Base-by-base conservation (phyloP, 345 rosid genomes). In the Salix exigua region DNA sequence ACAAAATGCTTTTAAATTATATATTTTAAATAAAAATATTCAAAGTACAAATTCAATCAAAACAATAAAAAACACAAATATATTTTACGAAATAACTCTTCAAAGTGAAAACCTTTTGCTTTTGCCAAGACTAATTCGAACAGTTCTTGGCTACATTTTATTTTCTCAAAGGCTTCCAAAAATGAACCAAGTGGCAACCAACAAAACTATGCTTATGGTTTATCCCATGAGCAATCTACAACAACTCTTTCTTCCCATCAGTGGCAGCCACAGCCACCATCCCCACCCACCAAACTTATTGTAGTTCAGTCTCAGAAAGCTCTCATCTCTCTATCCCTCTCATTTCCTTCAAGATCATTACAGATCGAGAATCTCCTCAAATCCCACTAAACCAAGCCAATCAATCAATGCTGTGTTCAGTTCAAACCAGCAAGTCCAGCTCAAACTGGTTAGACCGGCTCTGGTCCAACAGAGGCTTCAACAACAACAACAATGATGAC, bases 401-500 rank as follows among this genome's bases (percentile, higher is more conserved):
- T 58, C 63, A 58, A 58, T 10, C 28, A 58, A 58, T 58, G 63
- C 28, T 58, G 63, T 58, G 63, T 9, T 58, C 63, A 58, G 63
- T 23, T 58, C 26, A 58, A 23, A 58, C 63, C 63, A 58, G 63
- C 63, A 58, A 58, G 86, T 85, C 94, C 78, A 79, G 82, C 53
- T 86, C 94, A 21, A 89, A 82, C 80, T 95, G 99, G 97, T 88
- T 95, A 63, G 91, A 89, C 80, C 96, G 99, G 16, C 95, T 94
- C 73, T 91, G 98, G 18, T 82, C 94, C 71, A 88, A 72, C 85
- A 94, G 83, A 82, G 98, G 98, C 81, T 76, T 94, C 70, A 87
- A 96, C 17, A 60, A 80, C 44, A 87, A 77, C 60, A 18, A 19
- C 1, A 3, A 66, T 58, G 93, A 88, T 30, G 77, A 87, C 80